Evolutionary conservation across 768 basidiomycete genomes (phyloP).

Genomic region (Hygrophoropsis aurantiaca): DNA sequence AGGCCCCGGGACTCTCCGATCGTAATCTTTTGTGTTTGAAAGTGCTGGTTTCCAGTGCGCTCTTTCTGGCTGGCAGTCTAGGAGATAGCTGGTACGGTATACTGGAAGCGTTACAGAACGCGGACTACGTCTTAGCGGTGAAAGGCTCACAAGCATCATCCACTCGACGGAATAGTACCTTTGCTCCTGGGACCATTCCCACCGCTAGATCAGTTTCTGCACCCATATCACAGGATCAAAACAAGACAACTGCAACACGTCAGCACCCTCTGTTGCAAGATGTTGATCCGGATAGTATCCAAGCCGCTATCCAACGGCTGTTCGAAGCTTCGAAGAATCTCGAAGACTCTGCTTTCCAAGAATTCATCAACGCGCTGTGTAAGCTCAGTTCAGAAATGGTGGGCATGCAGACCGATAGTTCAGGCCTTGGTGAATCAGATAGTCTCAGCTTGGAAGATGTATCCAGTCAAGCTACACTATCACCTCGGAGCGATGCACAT

Average conservation of each 20-base stretch:
- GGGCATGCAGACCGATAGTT: slow-evolving; percentile 67
- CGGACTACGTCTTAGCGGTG: slow-evolving; percentile 83
- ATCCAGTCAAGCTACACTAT: slow-evolving; percentile 34
- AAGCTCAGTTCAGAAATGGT: slow-evolving; percentile 92
- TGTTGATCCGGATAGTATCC: slow-evolving; percentile 73
- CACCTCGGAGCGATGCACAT: slow-evolving; percentile 47
- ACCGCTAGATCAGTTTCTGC: slow-evolving; percentile 41
- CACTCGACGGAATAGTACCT: slow-evolving; percentile 31
- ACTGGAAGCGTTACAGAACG: slow-evolving; percentile 90
- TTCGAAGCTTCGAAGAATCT: slow-evolving; percentile 86
- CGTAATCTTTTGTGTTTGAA: slow-evolving; percentile 91
- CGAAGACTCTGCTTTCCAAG: slow-evolving; percentile 78
- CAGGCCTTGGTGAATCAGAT: slow-evolving; percentile 20
- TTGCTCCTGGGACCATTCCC: slow-evolving; percentile 32
- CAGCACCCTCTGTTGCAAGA: slow-evolving; percentile 68
- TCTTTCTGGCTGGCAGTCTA: slow-evolving; percentile 82
- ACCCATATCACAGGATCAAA: slow-evolving; percentile 15
- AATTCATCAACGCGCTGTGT: slow-evolving; percentile 78
- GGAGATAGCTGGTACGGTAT: slow-evolving; percentile 93
- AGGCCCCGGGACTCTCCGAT: slow-evolving; percentile 78
- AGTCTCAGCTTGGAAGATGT: slow-evolving; percentile 34
- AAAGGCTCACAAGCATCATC: slow-evolving; percentile 44
- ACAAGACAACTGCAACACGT: slow-evolving; percentile 16
- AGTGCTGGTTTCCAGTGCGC: slow-evolving; percentile 70
- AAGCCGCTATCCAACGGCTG: slow-evolving; percentile 71